Evolutionary conservation across 768 basidiomycete genomes (phyloP).

Genomic region (Lyophyllum shimeji): DNA sequence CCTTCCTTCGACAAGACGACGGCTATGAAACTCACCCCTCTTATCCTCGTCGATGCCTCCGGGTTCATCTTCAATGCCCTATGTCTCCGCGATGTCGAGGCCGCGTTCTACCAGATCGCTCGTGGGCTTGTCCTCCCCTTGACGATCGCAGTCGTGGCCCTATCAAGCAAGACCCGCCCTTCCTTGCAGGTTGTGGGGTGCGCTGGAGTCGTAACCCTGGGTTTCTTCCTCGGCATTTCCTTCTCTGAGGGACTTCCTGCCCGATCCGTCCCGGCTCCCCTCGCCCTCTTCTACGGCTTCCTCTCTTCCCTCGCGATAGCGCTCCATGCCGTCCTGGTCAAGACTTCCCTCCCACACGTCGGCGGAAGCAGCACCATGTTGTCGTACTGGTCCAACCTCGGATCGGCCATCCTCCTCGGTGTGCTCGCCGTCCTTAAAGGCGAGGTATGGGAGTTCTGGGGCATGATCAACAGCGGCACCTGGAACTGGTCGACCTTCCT

Average conservation of each 20-base stretch:
- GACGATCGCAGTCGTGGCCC: conserved; percentile 68
- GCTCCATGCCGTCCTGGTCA: conserved; percentile 81
- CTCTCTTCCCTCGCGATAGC: conserved; percentile 70
- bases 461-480: conserved; percentile 35
- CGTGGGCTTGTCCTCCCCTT: conserved; percentile 78
- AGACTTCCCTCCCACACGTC: conserved; percentile 66
- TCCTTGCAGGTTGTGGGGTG: conserved; percentile 59
- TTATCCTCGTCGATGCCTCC: conserved; percentile 36
- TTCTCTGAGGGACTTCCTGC: conserved; percentile 39
- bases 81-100: conserved; percentile 55
- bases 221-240: conserved; percentile 68
- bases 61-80: conserved; percentile 30
- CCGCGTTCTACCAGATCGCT: conserved; percentile 79
- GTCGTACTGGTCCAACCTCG: conserved; percentile 75
- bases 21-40: conserved; percentile 21
- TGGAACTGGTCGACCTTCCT: conserved; percentile 29
- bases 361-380: conserved; percentile 70
- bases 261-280: conserved; percentile 39
- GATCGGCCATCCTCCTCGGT: conserved; percentile 59
- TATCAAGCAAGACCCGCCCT: conserved; percentile 59
- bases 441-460: conserved; percentile 53
- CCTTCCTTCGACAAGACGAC: conserved; percentile 19
- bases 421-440: conserved; percentile 65
- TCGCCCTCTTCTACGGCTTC: conserved; percentile 71
- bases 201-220: conserved; percentile 70